Evolutionary conservation across 495 filamentous ascomycete species (phyloP).

Genomic region (Margaritispora aquatica): DNA sequence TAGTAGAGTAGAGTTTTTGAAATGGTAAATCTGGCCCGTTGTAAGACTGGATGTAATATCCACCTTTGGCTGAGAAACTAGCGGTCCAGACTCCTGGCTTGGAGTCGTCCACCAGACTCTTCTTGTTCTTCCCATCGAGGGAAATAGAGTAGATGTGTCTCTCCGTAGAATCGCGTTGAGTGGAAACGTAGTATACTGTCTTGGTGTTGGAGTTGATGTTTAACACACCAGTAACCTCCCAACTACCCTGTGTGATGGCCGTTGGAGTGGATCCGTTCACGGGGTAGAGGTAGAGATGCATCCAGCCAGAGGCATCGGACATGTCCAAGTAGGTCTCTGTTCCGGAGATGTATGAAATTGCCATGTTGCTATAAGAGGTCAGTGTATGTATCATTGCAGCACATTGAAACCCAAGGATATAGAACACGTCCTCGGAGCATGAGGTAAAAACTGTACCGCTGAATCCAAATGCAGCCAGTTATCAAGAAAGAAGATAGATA

Average conservation of each 20-base stretch:
- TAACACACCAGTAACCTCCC: constrained; percentile 45
- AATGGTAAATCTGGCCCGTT: constrained; percentile 49
- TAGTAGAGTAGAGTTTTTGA: constrained; percentile 45
- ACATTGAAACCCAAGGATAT: no score
- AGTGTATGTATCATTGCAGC: no score
- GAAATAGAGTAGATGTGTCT: constrained; percentile 48
- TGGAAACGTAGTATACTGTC: constrained; percentile 49
- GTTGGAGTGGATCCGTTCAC: constrained; percentile 37
- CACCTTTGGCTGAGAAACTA: constrained; percentile 44
- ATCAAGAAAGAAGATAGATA: no score
- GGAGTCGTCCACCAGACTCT: constrained; percentile 43
- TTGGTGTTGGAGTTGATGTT: constrained; percentile 42
- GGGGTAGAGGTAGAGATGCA: constrained; percentile 49
- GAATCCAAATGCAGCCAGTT: no score
- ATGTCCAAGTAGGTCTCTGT: constrained; percentile 46
- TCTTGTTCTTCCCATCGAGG: constrained; percentile 36
- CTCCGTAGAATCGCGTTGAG: constrained; percentile 47
- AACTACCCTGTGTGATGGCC: constrained; percentile 46
- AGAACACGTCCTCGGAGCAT: no score
- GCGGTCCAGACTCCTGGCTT: constrained; percentile 43
- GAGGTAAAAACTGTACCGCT: no score
- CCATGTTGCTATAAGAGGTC: no score
- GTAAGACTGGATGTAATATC: constrained; percentile 51
- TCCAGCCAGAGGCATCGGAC: constrained; percentile 48
- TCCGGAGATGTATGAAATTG: constrained; percentile 36